Conservation (phyloP, 805 yeast species). For the Peterozyma xylosa region DNA sequence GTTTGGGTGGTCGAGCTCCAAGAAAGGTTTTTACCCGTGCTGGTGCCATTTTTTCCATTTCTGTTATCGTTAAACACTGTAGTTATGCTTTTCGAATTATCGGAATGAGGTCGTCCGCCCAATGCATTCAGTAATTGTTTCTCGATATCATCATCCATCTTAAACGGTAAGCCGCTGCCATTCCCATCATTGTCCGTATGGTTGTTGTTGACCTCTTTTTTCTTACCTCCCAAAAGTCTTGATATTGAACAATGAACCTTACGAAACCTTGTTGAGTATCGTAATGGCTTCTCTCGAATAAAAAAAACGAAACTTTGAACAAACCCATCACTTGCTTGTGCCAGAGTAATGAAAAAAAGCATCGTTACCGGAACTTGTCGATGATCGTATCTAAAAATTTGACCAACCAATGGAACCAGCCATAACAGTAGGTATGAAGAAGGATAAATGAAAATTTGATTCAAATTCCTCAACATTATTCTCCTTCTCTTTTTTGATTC, state of each 20-base stretch:
- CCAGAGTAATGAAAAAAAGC: constrained; percentile 55
- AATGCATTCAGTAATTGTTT: too few species aligned
- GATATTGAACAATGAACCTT: too few species aligned
- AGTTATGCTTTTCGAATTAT: too few species aligned
- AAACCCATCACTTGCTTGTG: constrained; percentile 74
- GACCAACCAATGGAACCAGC: constrained; percentile 70
- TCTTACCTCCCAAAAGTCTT: too few species aligned
- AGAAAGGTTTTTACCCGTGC: neutral
- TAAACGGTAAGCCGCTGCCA: too few species aligned
- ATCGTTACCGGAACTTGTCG: constrained; percentile 55
- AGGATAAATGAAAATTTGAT: constrained; percentile 76
- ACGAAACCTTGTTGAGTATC: too few species aligned
- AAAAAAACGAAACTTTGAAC: constrained; percentile 71
- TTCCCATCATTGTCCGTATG: too few species aligned
- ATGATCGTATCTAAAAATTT: constrained; percentile 48
- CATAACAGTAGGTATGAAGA: constrained; percentile 71
- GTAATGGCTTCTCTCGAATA: constrained; percentile 64
- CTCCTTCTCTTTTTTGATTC: constrained; percentile 55
- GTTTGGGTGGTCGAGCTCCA: too few species aligned
- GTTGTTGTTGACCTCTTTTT: too few species aligned
- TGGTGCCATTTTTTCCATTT: neutral
- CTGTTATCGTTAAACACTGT: too few species aligned
- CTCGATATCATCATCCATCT: too few species aligned
- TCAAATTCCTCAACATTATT: constrained; percentile 69
- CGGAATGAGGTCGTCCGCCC: too few species aligned